Percentiles rank a stretch among this genome's conserved stretches.
These are phyloP conservation scores for Barnettozyma wickerhamii DNA, from an alignment of 805 yeast species.

Conservation along the genomic window DNA sequence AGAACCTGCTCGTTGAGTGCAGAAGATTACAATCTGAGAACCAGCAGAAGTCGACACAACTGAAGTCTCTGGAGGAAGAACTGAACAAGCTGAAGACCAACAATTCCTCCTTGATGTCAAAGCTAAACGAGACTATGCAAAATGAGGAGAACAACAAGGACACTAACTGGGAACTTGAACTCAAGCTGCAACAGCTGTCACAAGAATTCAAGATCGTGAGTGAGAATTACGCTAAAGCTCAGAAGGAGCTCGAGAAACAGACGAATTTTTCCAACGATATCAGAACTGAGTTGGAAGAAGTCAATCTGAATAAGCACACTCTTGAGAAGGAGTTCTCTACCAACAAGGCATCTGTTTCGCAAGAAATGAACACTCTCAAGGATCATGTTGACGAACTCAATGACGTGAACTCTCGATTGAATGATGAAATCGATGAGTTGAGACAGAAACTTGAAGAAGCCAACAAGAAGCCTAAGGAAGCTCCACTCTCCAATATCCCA, in stretches of 20 bases:
- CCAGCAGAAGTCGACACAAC: constrained; percentile 37
- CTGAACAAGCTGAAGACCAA: constrained; percentile 28
- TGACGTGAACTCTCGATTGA: constrained; percentile 63
- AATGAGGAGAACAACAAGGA: constrained; percentile 51
- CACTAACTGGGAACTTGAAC: constrained; percentile 61
- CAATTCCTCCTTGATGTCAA: constrained; percentile 18
- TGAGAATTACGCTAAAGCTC: constrained; percentile 38
- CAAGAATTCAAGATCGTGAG: constrained; percentile 32
- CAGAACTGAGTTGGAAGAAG: constrained; percentile 47
- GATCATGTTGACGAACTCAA: constrained; percentile 54
- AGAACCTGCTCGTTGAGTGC: constrained; percentile 65
- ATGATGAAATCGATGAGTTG: constrained; percentile 32
- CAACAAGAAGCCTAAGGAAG: constrained; percentile 14
- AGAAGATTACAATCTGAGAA: constrained; percentile 66
- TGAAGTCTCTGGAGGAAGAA: constrained; percentile 41
- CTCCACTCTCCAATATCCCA: constrained; percentile 17
- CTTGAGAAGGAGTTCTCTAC: constrained; percentile 36
- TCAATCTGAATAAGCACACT: constrained; percentile 34
- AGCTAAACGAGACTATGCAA: constrained; percentile 23
- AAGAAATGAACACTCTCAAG: constrained; percentile 46
- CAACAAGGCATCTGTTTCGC: constrained; percentile 32
- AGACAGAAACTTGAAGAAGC: constrained; percentile 18
- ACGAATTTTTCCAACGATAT: constrained; percentile 32
- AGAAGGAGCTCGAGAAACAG: constrained; percentile 37
- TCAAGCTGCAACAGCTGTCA: constrained; percentile 36